Percentiles rank a stretch among this genome's conserved stretches.
Evolutionary conservation across 208 protist species (phyloP).

Genomic region (Leishmania lainsoni): DNA sequence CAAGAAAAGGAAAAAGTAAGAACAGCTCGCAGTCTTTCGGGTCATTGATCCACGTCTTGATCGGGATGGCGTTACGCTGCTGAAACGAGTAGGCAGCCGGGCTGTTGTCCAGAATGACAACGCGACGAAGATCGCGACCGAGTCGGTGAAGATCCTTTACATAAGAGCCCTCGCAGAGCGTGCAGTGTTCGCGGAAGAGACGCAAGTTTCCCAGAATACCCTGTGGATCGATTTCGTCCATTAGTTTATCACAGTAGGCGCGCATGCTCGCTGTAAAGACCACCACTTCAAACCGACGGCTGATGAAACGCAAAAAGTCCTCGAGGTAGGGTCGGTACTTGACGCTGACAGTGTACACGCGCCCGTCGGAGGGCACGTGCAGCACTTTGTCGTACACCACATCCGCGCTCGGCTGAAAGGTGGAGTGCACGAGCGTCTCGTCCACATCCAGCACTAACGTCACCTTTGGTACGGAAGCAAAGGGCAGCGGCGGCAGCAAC

Average conservation of each 20-base stretch:
- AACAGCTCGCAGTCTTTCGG: conserved; percentile 50
- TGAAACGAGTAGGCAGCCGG: conserved; percentile 69
- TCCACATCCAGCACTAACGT: conserved; percentile 64
- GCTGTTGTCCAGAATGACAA: conserved; percentile 74
- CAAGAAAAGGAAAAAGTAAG: conserved; percentile 51
- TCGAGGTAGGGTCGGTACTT: conserved; percentile 54
- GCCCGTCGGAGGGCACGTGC: conserved; percentile 27
- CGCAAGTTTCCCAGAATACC: conserved; percentile 46
- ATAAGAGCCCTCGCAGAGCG: conserved; percentile 37
- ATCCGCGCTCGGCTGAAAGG: conserved; percentile 29
- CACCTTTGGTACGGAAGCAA: conserved; percentile 18
- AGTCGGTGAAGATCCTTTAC: conserved; percentile 69
- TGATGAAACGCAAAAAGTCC: conserved; percentile 59
- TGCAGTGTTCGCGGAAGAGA: conserved; percentile 69
- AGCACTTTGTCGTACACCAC: conserved; percentile 48
- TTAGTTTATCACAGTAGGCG: conserved; percentile 50
- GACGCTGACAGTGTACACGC: conserved; percentile 44
- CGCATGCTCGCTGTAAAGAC: conserved; percentile 67
- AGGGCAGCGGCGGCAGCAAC: conserved; percentile 37
- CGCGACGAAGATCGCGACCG: conserved; percentile 42
- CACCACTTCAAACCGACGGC: conserved; percentile 56
- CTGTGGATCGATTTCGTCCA: conserved; percentile 52
- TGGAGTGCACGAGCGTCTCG: conserved; percentile 63
- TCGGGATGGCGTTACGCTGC: conserved; percentile 73
- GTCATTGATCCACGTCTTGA: conserved; percentile 66